A percentile compares a stretch with the other conserved stretches of the same genome.
These are phyloP conservation scores for Rhododendron mucronatum DNA, from an alignment of 148 eudicot species.

Conservation along the genomic window DNA sequence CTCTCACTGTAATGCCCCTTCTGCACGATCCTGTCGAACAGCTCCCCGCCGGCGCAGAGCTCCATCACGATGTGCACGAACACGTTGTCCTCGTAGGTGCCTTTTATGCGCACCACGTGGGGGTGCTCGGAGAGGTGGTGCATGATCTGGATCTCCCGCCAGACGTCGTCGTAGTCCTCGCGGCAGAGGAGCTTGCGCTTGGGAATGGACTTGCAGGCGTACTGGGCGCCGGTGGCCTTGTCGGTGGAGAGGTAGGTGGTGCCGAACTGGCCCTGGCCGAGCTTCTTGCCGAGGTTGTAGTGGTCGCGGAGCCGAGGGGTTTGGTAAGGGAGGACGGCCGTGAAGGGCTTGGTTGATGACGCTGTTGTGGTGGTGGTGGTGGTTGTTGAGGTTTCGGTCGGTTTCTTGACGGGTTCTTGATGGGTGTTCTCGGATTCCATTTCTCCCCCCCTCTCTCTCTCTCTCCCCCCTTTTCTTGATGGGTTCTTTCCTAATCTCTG, in stretches of 20 bases:
- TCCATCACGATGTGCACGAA: conserved; percentile 77
- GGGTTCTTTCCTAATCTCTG: neutral
- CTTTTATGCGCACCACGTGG: conserved; percentile 58
- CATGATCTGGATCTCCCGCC: conserved; percentile 85
- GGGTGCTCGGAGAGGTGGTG: conserved; percentile 62
- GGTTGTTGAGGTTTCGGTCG: conserved; percentile 13
- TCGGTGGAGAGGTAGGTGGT: conserved; percentile 59
- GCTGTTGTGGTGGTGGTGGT: neutral
- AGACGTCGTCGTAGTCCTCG: conserved; percentile 71
- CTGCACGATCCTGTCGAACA: conserved; percentile 67
- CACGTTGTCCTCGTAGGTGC: conserved; percentile 62
- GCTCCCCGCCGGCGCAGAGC: conserved; percentile 67
- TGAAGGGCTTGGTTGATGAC: conserved; percentile 31
- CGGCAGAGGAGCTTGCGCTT: conserved; percentile 55
- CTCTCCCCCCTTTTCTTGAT: neutral
- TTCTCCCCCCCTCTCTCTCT: neutral
- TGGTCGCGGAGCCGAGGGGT: conserved; percentile 59
- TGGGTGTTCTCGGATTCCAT: conserved; percentile 12
- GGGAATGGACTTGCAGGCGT: conserved; percentile 78
- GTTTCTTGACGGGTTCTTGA: conserved; percentile 21
- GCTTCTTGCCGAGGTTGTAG: conserved; percentile 49
- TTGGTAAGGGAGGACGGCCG: conserved; percentile 48
- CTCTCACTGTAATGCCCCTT: conserved; percentile 73
- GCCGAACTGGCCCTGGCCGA: conserved; percentile 78
- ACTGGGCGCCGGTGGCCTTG: conserved; percentile 35